Conservation (phyloP, 345 rosid species). For the Brassica rapa region DNA sequence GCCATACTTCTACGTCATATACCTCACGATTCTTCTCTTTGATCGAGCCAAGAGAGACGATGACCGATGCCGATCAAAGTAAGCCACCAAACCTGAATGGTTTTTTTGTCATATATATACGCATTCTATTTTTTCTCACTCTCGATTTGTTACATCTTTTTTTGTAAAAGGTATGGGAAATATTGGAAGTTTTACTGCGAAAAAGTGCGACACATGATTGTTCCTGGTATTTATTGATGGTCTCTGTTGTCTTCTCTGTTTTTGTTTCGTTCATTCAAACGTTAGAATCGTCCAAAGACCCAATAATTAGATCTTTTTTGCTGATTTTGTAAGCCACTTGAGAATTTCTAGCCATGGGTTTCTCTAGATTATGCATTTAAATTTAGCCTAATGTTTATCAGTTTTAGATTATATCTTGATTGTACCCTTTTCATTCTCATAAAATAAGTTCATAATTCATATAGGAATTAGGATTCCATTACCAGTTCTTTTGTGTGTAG, state of each 20-base stretch:
- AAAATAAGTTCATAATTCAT: too few relatives aligned
- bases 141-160: neutral
- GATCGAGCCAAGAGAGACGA: conserved; percentile 98
- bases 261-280: neutral
- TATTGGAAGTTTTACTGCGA: conserved; percentile 76
- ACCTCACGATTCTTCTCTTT: conserved; percentile 81
- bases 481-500: too few relatives aligned
- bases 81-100: conserved; percentile 43
- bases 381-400: too few relatives aligned
- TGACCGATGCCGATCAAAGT: conserved; percentile 93
- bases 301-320: too few relatives aligned
- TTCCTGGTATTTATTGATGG: conserved; percentile 55
- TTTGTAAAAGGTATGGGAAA: conserved; percentile 66
- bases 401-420: too few relatives aligned
- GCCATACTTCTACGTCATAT: conserved; percentile 88
- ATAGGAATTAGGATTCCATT: too few relatives aligned
- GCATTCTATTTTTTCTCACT: neutral
- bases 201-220: conserved; percentile 67
- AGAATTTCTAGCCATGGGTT: too few relatives aligned
- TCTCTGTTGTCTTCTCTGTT: conserved; percentile 1
- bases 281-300: too few relatives aligned
- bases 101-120: neutral
- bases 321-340: too few relatives aligned
- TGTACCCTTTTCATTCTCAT: too few relatives aligned
- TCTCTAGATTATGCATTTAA: too few relatives aligned